Percentiles rank a stretch among this genome's conserved stretches.
These are phyloP conservation scores for Metarhizium album DNA, from an alignment of 2,329 filamentous ascomycete genomes.

Conservation along the genomic window DNA sequence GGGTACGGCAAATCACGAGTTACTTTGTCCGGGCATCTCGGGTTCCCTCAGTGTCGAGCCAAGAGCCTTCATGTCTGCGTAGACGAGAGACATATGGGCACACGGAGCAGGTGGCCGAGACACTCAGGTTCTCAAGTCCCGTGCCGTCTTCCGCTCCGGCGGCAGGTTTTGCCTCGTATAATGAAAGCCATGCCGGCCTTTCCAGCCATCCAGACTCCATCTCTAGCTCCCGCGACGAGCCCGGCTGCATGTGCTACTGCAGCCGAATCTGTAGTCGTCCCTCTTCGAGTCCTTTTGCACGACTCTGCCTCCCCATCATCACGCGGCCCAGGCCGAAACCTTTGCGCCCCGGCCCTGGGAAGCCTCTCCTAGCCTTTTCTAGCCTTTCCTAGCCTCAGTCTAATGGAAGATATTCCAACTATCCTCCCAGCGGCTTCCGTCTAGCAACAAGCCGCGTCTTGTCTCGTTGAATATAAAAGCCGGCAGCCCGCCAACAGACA, in stretches of 20 bases:
- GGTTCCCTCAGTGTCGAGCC: no score
- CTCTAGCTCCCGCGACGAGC: background rate
- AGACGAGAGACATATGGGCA: no score
- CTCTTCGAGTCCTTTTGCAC: background rate
- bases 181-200: background rate
- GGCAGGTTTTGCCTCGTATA: background rate
- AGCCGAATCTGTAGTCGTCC: background rate
- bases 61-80: no score
- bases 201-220: background rate
- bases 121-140: no score
- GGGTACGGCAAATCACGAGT: no score
- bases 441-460: background rate
- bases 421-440: background rate
- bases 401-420: no score
- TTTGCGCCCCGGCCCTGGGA: no score
- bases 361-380: no score
- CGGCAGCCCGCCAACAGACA: background rate
- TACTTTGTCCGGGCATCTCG: no score
- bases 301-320: no score
- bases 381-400: no score
- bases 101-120: no score
- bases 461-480: background rate
- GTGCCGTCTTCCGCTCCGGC: background rate
- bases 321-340: background rate
- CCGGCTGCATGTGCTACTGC: background rate